phyloP scores from a whole-genome alignment of 805 yeast genomes.

The Lachancea lanzarotensis region DNA sequence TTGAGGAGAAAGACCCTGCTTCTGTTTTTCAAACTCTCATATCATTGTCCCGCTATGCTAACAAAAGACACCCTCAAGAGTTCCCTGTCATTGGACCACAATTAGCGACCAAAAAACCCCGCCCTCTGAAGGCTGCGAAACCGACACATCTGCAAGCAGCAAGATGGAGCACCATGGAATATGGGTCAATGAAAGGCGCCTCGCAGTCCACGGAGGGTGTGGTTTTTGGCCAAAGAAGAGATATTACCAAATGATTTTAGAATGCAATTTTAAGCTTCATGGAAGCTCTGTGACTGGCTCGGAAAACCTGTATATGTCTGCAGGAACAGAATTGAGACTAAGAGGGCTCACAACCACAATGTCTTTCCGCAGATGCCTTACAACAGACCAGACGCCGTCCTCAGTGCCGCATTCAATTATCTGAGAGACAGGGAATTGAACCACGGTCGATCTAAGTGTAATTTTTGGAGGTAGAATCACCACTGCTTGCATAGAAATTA shows the following conservation, averaged over 20 bases:
- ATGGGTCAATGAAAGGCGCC: slow-evolving; percentile 55
- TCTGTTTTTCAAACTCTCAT: slow-evolving; percentile 69
- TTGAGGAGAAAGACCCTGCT: slow-evolving; percentile 67
- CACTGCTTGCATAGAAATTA: slow-evolving; percentile 25
- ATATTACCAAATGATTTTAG: slow-evolving; percentile 32
- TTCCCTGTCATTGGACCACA: slow-evolving; percentile 54
- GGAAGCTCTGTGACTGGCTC: slow-evolving; percentile 20
- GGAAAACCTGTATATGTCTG: slow-evolving; percentile 27
- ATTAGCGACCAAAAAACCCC: slow-evolving; percentile 41
- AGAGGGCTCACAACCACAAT: slow-evolving; percentile 24
- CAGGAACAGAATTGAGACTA: slow-evolving; percentile 29
- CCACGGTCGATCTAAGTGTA: background rate
- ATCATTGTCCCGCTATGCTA: slow-evolving; percentile 64
- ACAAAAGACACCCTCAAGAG: slow-evolving; percentile 44
- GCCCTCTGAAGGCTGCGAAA: slow-evolving; percentile 47
- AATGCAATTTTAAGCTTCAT: slow-evolving; percentile 17
- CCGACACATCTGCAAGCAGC: slow-evolving; percentile 40
- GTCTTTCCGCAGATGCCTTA: slow-evolving; percentile 43
- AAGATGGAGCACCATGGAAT: slow-evolving; percentile 54
- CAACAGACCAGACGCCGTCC: slow-evolving; percentile 48
- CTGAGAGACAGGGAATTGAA: slow-evolving; percentile 24
- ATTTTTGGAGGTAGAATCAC: slow-evolving; percentile 32
- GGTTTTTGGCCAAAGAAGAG: slow-evolving; percentile 47
- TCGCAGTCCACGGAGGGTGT: slow-evolving; percentile 47
- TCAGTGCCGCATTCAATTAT: slow-evolving; percentile 42